These are phyloP conservation scores for Wickerhamomyces bisporus DNA, from an alignment of 805 yeast genomes.

Conservation along the genomic window DNA sequence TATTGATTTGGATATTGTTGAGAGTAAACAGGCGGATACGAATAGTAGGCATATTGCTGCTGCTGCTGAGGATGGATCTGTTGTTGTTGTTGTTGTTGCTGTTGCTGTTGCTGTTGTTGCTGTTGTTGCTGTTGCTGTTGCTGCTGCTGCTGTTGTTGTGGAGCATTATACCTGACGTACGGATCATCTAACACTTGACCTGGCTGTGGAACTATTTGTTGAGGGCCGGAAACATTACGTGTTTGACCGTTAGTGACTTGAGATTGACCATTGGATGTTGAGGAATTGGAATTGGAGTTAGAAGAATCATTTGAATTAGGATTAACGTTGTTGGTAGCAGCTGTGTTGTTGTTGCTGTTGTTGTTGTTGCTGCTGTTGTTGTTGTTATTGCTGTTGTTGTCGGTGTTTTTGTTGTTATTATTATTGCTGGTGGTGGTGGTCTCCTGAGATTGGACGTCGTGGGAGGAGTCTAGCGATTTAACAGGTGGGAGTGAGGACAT, in stretches of 20 bases:
- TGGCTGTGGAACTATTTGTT: conserved; percentile 4
- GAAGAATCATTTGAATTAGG: conserved; percentile 17
- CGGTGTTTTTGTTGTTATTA: conserved; percentile 5
- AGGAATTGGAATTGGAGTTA: neutral
- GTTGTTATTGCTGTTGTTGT: conserved; percentile 1
- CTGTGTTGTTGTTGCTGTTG: conserved; percentile 6
- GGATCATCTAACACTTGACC: conserved; percentile 8
- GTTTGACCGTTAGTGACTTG: neutral
- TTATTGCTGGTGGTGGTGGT: conserved; percentile 3
- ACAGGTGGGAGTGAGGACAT: neutral
- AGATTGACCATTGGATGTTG: neutral
- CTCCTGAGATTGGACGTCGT: neutral
- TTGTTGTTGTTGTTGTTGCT: conserved; percentile 8
- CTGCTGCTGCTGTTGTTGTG: conserved; percentile 9
- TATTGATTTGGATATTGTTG: conserved; percentile 15
- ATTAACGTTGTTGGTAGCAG: conserved; percentile 20
- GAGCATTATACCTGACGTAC: conserved; percentile 1
- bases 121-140: conserved; percentile 7
- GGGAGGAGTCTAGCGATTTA: neutral
- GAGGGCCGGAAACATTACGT: neutral
- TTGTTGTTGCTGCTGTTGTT: conserved; percentile 2
- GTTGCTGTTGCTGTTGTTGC: conserved; percentile 7
- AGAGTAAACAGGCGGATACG: conserved; percentile 12
- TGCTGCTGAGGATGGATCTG: conserved; percentile 7
- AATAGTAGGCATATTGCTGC: conserved; percentile 10